These are phyloP conservation scores for Botrytis aclada DNA, from an alignment of 2,329 filamentous ascomycete species.

Conservation along the genomic window DNA sequence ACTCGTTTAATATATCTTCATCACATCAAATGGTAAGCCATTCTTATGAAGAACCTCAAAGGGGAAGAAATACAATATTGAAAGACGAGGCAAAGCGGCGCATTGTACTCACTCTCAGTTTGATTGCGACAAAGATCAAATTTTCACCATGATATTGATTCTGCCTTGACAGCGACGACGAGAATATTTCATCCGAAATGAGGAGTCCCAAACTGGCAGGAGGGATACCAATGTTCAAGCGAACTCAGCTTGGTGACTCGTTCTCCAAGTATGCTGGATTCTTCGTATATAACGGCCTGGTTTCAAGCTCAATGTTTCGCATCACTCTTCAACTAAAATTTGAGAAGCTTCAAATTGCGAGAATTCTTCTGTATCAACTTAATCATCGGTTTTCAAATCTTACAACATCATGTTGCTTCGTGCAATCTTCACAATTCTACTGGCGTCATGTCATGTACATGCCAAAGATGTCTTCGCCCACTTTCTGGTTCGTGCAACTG, in stretches of 20 bases:
- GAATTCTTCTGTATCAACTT: background rate
- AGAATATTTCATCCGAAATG: background rate
- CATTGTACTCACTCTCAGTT: background rate
- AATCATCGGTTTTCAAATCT: background rate
- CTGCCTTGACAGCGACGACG: background rate
- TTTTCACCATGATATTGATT: background rate
- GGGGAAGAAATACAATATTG: background rate
- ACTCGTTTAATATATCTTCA: background rate
- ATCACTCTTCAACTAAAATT: background rate
- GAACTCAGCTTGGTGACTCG: background rate
- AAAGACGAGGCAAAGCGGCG: background rate
- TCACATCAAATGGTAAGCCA: background rate
- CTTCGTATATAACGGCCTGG: background rate
- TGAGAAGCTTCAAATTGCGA: background rate
- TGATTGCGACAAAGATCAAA: background rate
- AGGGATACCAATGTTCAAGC: background rate
- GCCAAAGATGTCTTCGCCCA: conserved; percentile 1
- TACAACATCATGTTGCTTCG: background rate
- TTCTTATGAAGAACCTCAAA: background rate
- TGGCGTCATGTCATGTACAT: background rate
- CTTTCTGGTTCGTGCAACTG: background rate
- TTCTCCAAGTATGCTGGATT: background rate
- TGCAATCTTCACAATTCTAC: background rate
- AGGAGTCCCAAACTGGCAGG: background rate
- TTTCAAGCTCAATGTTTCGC: background rate